Evolutionary conservation across 345 rosid genomes (phyloP), one percentile per base, ranked within the genome.

Genomic region (Adansonia digitata): DNA sequence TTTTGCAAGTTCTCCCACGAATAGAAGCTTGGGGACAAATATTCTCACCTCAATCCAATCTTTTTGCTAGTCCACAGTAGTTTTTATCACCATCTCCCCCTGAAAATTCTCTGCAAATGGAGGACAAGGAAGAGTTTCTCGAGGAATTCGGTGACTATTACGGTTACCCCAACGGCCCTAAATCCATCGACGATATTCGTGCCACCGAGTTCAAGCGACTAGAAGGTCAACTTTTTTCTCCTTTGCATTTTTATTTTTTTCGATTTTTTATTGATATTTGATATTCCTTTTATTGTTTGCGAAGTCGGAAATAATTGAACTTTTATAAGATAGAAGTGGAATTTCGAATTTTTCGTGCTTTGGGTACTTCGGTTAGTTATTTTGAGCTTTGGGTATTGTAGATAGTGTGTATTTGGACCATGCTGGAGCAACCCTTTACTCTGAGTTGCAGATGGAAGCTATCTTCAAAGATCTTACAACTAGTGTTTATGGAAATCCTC

Each of bases 391-490:
- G 77, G 79, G 49, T 60, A 35, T 64, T 86, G 81, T 77, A 94
- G 99, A 89, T 77, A 78, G 76, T 71, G 91, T 89, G n/a, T 95
- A 91, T 76, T 82, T 91, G 88, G 99, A 95, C 64, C 99, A 95
- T 83, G 98, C 99, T 52, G 97, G 97, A 76, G 93, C 99, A 45
- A 95, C 99, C 75, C 85, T 95, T 61, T 93, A 91, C 82, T 95
- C 99, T 31, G 98, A 93, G 80, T 78, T 85, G 86, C 99, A 93
- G 86, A 88, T 95, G 96, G 98, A 93, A 78, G 83, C 86, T 34
- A 70, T 93, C n/a, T 85, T 91, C 63, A 89, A 84, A 71, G 90
- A 95, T 57, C 82, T 95, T 26, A 79, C 82, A 1, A 29, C 86
- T 69, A 86, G 64, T 75, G 89, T 95, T 76, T 93, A 87, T 71